phyloP scores from a whole-genome alignment of 139 green algal species.

The Pleodorina starrii region DNA sequence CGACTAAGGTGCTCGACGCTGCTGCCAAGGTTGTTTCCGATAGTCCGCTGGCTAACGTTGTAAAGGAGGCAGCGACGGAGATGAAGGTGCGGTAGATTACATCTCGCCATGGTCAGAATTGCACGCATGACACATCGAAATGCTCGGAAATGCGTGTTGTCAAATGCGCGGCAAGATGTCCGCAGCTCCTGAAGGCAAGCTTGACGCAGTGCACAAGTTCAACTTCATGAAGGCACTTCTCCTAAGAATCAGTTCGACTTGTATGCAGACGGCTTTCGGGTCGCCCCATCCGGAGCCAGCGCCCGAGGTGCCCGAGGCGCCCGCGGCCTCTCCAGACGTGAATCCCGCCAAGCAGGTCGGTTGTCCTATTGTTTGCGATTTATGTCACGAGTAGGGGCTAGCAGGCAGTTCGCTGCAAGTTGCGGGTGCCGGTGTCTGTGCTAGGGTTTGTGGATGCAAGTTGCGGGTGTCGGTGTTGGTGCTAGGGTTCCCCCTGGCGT shows the following conservation, averaged over 20 bases:
- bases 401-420: too few species aligned
- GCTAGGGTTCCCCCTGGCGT: neutral
- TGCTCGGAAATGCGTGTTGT: too few species aligned
- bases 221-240: too few species aligned
- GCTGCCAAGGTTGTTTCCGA: neutral
- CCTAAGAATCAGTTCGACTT: too few species aligned
- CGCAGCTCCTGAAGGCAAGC: too few species aligned
- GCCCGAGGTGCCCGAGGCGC: neutral
- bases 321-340: neutral
- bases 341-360: conserved; percentile 44
- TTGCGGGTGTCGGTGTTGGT: neutral
- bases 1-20: neutral
- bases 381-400: too few species aligned
- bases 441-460: neutral
- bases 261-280: conserved; percentile 35
- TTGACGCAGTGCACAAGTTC: too few species aligned
- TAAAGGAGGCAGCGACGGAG: conserved; percentile 16
- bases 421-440: too few species aligned
- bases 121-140: too few species aligned
- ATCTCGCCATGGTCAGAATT: too few species aligned
- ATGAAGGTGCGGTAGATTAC: conserved; percentile 23
- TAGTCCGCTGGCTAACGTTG: neutral
- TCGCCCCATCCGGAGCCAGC: conserved; percentile 1
- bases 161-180: too few species aligned
- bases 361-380: neutral